phyloP scores from a whole-genome alignment of 2,329 filamentous ascomycete species.

The Neospermospora avenae region DNA sequence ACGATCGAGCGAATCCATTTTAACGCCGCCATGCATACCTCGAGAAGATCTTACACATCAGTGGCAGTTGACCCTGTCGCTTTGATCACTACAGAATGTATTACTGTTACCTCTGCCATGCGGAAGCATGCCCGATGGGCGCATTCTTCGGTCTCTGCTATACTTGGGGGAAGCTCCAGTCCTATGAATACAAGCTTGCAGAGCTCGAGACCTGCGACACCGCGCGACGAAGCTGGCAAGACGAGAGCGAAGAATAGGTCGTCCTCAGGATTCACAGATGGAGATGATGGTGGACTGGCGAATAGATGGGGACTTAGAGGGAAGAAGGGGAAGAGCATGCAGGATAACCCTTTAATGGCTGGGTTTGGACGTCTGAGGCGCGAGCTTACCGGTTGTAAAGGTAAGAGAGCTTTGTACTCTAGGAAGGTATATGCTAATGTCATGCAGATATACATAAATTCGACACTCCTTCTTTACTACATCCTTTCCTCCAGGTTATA shows the following conservation, averaged over 20 bases:
- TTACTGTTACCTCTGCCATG: conserved; percentile 96
- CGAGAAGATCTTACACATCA: conserved; percentile 47
- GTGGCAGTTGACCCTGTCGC: conserved; percentile 89
- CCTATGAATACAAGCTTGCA: conserved; percentile 36
- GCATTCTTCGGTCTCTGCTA: conserved; percentile 93
- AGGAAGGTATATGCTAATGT: conserved; percentile 27
- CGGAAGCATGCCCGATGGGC: conserved; percentile 96
- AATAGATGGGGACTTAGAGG: conserved; percentile 92
- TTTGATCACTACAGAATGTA: conserved; percentile 96
- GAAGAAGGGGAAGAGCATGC: conserved; percentile 94
- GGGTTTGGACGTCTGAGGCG: conserved; percentile 87
- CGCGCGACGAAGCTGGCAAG: conserved; percentile 28
- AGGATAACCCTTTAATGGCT: conserved; percentile 94
- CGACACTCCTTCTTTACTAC: conserved; percentile 83
- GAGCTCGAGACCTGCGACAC: conserved; percentile 47
- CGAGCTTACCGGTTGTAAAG: conserved; percentile 82
- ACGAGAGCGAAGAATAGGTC: conserved; percentile 25
- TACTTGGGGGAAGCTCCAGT: conserved; percentile 70
- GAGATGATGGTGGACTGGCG: conserved; percentile 57
- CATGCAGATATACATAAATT: conserved; percentile 75
- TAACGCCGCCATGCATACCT: conserved; percentile 23
- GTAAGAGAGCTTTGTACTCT: conserved; percentile 42
- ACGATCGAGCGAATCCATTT: conserved; percentile 9
- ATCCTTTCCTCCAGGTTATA: conserved; percentile 95
- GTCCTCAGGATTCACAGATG: conserved; percentile 38